phyloP scores from a whole-genome alignment of 371 early-diverging fungal genomes.

The Apophysomyces trapeziformis region DNA sequence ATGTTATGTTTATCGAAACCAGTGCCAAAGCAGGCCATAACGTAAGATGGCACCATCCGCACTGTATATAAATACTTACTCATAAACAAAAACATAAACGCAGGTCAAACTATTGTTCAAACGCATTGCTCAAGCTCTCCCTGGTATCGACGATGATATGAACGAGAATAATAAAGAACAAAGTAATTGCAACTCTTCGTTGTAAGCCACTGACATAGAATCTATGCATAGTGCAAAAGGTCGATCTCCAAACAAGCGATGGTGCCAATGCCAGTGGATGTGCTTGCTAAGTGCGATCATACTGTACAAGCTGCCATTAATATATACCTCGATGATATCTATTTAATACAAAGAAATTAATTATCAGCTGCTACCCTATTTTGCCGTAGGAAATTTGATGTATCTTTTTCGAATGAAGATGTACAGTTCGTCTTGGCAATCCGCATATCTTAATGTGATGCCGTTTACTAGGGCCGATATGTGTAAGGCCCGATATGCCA shows the following conservation, averaged over 20 bases:
- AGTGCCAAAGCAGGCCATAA: conserved; percentile 92
- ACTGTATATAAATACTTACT: no score
- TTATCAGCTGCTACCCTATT: neutral
- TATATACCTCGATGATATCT: conserved; percentile 4
- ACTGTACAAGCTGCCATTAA: neutral
- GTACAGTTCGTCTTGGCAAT: no score
- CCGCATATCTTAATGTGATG: no score
- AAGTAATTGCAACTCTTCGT: conserved; percentile 24
- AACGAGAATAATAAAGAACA: conserved; percentile 43
- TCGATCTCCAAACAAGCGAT: conserved; percentile 32
- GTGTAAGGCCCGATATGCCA: no score
- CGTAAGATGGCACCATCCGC: conserved; percentile 48
- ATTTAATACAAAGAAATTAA: conserved; percentile 1
- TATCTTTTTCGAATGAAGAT: no score
- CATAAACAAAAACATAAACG: neutral
- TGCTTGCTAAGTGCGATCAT: conserved; percentile 31
- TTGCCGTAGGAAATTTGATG: neutral
- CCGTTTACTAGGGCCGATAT: no score
- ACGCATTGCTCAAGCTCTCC: conserved; percentile 94
- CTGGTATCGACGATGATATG: conserved; percentile 77
- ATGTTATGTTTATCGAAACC: conserved; percentile 91
- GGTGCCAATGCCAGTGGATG: conserved; percentile 35
- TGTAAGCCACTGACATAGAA: neutral
- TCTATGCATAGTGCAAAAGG: conserved; percentile 38
- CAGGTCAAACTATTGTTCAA: conserved; percentile 90